Evolutionary conservation across 805 yeast genomes (phyloP).

Genomic region (Nakazawaea siamensis): DNA sequence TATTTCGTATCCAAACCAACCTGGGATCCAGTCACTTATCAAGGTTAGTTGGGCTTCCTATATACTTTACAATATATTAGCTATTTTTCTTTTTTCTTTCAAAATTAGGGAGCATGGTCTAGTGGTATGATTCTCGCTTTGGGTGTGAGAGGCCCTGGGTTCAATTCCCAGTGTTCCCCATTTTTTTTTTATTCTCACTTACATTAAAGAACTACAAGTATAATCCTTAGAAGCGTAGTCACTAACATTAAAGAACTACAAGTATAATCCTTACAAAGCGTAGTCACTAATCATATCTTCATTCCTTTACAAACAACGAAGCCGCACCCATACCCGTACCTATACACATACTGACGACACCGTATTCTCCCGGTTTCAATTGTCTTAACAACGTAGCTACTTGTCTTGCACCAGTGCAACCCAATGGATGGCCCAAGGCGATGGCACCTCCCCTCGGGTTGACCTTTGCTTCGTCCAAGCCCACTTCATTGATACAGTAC

Average conservation of each 20-base stretch:
- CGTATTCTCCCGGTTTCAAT: conserved; percentile 71
- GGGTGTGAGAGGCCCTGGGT: conserved; percentile 52
- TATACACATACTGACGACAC: conserved; percentile 93
- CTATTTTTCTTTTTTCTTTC: neutral
- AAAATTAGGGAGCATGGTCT: conserved; percentile 27
- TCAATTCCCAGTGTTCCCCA: conserved; percentile 38
- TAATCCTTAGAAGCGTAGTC: too few species aligned
- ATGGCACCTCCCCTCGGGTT: conserved; percentile 96
- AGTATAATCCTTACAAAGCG: neutral
- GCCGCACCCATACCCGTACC: conserved; percentile 99
- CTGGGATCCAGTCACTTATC: conserved; percentile 26
- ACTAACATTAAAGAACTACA: too few species aligned
- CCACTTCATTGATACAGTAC: conserved; percentile 57
- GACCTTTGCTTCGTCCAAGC: conserved; percentile 62
- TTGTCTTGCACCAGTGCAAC: conserved; percentile 84
- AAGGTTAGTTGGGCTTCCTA: conserved; percentile 1
- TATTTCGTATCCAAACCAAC: conserved; percentile 21
- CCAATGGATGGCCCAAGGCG: conserved; percentile 92
- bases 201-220: too few species aligned
- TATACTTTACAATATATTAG: neutral
- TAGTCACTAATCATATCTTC: neutral
- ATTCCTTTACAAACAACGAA: conserved; percentile 70
- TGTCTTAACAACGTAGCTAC: conserved; percentile 82
- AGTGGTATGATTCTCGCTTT: conserved; percentile 52
- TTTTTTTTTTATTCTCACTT: neutral